Evolutionary conservation across 2,329 filamentous ascomycete species (phyloP), one percentile per base, ranked within the genome.

Genomic region (Verticillium dahliae): DNA sequence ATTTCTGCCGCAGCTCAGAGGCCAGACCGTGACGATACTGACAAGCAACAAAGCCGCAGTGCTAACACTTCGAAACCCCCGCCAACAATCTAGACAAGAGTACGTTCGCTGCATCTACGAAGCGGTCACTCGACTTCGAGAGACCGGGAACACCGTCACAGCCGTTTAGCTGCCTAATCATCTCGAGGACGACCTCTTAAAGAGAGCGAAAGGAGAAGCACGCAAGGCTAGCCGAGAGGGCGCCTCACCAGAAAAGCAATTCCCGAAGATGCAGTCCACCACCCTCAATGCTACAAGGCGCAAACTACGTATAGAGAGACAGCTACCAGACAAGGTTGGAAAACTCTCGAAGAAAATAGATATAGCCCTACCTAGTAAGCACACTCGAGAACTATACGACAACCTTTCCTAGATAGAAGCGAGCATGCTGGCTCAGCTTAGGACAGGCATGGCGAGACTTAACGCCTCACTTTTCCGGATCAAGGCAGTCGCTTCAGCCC

Each of bases 341-440:
- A 66, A 61, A 34, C 59, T 52, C 58, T 65, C 59, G 3, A 68
- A 66, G 54, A 63, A 38, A 57, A 61, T 67, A 13, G 61, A 67
- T 38, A 60, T 31, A 38, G 60, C 62, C 6, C 35, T 67, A 11
- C 65, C 61, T 27, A 64, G 65, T 11, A 62, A 65, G 18, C 59
- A 67, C 37, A 67, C 62, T 10, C 39, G 58, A 27, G 38, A 61
- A 35, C 50, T 72, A 15, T 70, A 70, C 41, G 60, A 69, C 13
- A 4, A 31, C 39, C 18, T 67, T 54, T 61, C 61, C 31, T 63
- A 45, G 60, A 66, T 61, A 35, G 65, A 69, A 41, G 63, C 65
- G 9, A 66, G 61, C 18, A 62, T 67, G 13, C 62, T 67, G 14
- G 63, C 61, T 6, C 50, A 67, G 60, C 65, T 69, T 1, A 60